Evolutionary conservation across 306 rosid species (phyloP), one percentile per base, ranked within the genome.

Genomic region (Potentilla sterilis): DNA sequence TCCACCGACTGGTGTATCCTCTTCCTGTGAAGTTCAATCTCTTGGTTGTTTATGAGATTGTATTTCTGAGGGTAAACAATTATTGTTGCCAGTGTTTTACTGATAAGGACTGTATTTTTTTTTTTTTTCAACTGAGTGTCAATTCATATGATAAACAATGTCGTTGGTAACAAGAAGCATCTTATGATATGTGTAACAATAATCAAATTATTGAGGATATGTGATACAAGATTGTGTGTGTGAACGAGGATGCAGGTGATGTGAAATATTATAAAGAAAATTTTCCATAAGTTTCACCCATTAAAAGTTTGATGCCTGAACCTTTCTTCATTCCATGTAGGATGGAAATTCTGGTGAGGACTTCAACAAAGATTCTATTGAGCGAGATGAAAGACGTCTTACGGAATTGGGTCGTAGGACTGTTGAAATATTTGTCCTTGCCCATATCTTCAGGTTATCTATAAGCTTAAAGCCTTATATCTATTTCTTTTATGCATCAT

Each of bases 371-470:
- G 99, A 96, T 86, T 90, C 99, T 79, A 86, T 87, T 64, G 98
- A 92, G 84, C 97, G 92, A 22, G 99, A 92, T 85, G 98, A 96
- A 88, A 88, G 96, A 83, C 97, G 93, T 73, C 97, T 96, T 65
- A 92, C 98, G 21, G 98, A 96, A 85, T 81, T 96, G 83, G 99
- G 99, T 68, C 97, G 98, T 41, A 92, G 97, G 83, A 96, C 98
- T 84, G 93, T 96, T 77, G 99, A 96, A 85, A 96, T 96, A 85
- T 96, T 92, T 90, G 96, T 90, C 80, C 98, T 96, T 83, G 94
- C 92, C 24, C 98, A 96, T 81, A 90, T 96, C 68, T 96, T 88
- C 85, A 92, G 98, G 99, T 96, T 49, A 80, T 78, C 61, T 47
- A 47, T 58, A 14, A 67, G 51, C 63, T 59, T 72, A 14, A 52